Conservation (phyloP, 1,284 basidiomycete species). For the Cutaneotrichosporon cutaneum region DNA sequence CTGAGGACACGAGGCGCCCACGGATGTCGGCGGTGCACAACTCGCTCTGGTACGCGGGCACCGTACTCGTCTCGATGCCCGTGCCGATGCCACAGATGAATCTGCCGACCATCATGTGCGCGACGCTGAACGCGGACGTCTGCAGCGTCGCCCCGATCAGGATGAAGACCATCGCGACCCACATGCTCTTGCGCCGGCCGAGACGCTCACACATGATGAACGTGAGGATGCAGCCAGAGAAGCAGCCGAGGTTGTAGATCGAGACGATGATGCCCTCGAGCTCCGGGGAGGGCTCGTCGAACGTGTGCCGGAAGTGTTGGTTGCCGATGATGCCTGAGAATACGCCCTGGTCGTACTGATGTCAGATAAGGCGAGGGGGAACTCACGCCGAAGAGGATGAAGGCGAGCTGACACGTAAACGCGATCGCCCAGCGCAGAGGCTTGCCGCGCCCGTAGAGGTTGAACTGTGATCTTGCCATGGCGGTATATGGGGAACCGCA, state of each 20-base stretch:
- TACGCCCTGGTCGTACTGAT: constrained; percentile 15
- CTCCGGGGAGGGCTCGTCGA: constrained; percentile 13
- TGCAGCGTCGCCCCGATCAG: constrained; percentile 14
- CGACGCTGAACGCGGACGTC: constrained; percentile 9
- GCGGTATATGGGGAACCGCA: not conserved
- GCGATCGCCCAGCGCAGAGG: constrained; percentile 12
- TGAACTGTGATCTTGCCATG: constrained; percentile 5
- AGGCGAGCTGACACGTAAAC: constrained; percentile 13
- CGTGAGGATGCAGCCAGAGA: constrained; percentile 18
- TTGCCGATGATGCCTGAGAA: constrained; percentile 20
- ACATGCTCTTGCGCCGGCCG: constrained; percentile 18
- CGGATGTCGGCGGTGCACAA: constrained; percentile 14
- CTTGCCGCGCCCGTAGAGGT: constrained; percentile 10
- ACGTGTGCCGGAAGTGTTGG: constrained; percentile 17
- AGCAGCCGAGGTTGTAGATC: constrained; percentile 23
- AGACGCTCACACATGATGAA: constrained; percentile 16
- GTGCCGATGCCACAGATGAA: constrained; percentile 16
- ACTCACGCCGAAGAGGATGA: constrained; percentile 13
- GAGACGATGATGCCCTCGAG: constrained; percentile 22
- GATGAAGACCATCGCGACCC: constrained; percentile 20
- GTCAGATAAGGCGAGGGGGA: not conserved
- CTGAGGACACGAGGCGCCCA: constrained; percentile 11
- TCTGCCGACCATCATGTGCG: constrained; percentile 13
- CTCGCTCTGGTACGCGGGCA: constrained; percentile 16
- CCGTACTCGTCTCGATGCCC: constrained; percentile 13